These are phyloP conservation scores for Microbotryum violaceum DNA, from an alignment of 1,284 basidiomycete species.

Conservation along the genomic window DNA sequence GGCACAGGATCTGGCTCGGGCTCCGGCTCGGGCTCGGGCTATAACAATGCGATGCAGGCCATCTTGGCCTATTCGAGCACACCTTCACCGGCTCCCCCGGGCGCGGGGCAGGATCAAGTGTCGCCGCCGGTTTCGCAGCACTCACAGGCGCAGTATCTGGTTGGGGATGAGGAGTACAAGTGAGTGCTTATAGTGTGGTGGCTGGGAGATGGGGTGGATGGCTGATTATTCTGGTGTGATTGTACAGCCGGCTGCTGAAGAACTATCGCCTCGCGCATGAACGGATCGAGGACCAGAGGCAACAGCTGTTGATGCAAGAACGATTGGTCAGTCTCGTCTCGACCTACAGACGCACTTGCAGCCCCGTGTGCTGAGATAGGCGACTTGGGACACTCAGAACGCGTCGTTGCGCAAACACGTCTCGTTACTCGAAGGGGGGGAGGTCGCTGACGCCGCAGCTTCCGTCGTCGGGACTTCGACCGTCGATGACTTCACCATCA, in stretches of 20 bases:
- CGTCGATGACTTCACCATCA: slow-evolving; percentile 67
- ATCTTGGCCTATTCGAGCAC: no score
- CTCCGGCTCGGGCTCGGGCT: no score
- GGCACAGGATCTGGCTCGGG: no score
- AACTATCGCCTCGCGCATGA: slow-evolving; percentile 69
- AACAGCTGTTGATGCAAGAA: slow-evolving; percentile 70
- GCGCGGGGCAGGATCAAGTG: no score
- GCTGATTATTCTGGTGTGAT: background rate
- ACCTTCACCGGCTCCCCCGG: no score
- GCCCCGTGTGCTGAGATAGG: no score
- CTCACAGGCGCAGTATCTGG: background rate
- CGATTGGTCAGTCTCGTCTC: background rate
- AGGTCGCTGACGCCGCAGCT: slow-evolving; percentile 25
- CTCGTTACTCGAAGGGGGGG: slow-evolving; percentile 58
- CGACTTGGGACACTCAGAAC: slow-evolving; percentile 40
- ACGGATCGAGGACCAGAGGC: slow-evolving; percentile 69
- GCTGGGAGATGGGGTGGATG: background rate
- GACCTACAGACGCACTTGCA: no score
- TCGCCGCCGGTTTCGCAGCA: background rate
- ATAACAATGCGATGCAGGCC: no score
- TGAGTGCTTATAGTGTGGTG: slow-evolving; percentile 2
- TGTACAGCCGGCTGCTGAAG: slow-evolving; percentile 26
- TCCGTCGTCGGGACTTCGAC: slow-evolving; percentile 36
- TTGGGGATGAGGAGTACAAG: slow-evolving; percentile 33
- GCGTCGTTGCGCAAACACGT: slow-evolving; percentile 61